Evolutionary conservation across 768 basidiomycete species (phyloP).

Genomic region (Gymnopilus junonius): DNA sequence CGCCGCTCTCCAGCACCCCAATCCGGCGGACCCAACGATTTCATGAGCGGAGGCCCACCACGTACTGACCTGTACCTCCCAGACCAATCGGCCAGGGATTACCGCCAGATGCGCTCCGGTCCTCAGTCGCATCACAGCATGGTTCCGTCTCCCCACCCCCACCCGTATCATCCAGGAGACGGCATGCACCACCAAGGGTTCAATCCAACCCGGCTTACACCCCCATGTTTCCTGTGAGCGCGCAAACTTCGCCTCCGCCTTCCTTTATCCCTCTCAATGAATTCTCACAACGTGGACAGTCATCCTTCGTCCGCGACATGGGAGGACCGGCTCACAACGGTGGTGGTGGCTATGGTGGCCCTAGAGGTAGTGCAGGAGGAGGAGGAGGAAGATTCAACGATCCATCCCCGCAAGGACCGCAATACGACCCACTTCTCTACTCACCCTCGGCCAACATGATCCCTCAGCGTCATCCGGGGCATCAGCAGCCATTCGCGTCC

Average conservation of each 20-base stretch:
- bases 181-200: neutral
- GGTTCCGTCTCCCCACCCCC: neutral
- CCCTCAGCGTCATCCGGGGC: neutral
- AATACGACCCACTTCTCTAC: conserved; percentile 5
- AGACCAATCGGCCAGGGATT: neutral
- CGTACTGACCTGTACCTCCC: conserved; percentile 2
- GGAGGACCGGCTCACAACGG: neutral
- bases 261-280: conserved; percentile 16
- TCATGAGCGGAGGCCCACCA: conserved; percentile 12
- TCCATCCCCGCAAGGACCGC: neutral
- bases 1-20: conserved; percentile 12
- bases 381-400: neutral
- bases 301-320: neutral
- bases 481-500: neutral
- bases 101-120: neutral
- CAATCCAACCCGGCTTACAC: conserved; percentile 10
- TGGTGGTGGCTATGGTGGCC: neutral
- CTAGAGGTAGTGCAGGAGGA: neutral
- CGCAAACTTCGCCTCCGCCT: conserved; percentile 14
- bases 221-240: conserved; percentile 17
- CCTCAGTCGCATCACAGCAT: neutral
- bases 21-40: neutral
- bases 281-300: neutral
- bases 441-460: neutral
- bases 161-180: neutral